A percentile compares a stretch with the other conserved stretches of the same genome.
Conservation (phyloP, 257 asterid genomes). For the Pogostemon cablin region DNA sequence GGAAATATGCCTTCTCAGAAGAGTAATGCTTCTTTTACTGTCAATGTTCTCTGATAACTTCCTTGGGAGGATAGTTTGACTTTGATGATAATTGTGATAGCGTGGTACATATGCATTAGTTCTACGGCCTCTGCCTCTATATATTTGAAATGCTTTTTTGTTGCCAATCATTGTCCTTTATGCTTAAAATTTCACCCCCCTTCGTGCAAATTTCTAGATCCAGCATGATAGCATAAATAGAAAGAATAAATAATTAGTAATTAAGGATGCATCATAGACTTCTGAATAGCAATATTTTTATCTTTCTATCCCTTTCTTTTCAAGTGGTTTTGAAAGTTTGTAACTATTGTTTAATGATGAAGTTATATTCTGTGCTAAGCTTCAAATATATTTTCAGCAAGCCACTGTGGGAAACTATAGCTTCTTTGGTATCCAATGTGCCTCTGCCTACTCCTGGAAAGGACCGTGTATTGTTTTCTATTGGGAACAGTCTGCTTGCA, state of each 20-base stretch:
- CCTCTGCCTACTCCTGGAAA: constrained; percentile 96
- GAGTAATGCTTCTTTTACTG: neutral
- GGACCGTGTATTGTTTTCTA: constrained; percentile 76
- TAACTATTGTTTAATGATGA: constrained; percentile 29
- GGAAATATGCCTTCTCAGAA: constrained; percentile 4
- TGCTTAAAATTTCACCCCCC: neutral
- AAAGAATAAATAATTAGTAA: constrained; percentile 1
- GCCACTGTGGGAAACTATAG: constrained; percentile 90
- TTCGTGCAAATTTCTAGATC: neutral
- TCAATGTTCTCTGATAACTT: neutral
- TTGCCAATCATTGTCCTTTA: neutral
- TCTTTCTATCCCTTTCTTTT: neutral
- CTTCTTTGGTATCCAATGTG: constrained; percentile 70
- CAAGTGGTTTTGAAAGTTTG: constrained; percentile 20
- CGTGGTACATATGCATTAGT: constrained; percentile 13
- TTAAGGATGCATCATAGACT: constrained; percentile 11
- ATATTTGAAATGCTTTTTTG: neutral
- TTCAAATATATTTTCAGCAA: constrained; percentile 69
- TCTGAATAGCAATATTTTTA: constrained; percentile 11
- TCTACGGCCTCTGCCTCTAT: neutral
- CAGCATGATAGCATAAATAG: constrained; percentile 4
- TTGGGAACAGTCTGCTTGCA: constrained; percentile 84
- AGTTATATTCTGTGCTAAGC: constrained; percentile 35
- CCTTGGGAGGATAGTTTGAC: constrained; percentile 12
- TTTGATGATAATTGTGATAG: neutral